Evolutionary conservation across 2,329 filamentous ascomycete genomes (phyloP), one percentile per base, ranked within the genome.

Genomic region (Alternaria ventricosa): DNA sequence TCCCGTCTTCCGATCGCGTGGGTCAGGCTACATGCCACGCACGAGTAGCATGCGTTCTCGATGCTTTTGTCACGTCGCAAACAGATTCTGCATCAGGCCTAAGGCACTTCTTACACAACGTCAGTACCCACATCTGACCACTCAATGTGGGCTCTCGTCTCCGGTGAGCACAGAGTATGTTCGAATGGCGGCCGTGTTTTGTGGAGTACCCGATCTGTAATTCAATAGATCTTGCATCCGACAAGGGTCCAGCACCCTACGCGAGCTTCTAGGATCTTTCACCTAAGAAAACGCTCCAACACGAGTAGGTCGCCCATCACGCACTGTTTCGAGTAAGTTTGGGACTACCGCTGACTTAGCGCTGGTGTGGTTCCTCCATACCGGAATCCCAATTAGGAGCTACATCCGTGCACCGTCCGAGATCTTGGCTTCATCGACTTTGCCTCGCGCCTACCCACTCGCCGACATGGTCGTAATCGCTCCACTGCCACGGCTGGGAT

Each of bases 171-270:
- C 12, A 45, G 27, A n/a, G 30, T 55, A 51, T 50, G 55, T 33
- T 55, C 36, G 30, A 50, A 8, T 55, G 45, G 46, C 44, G 27
- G 57, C 61, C 51, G 23, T 51, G 46, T 36, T 27, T 46, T 44
- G 51, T 53, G 61, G 61, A 60, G 57, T 55, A 43, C 27, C 50
- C 18, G 57, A 51, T 50, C 57, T 55, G 46, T 49, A 47, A 57
- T 64, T 55, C 64, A 61, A 63, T 66, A 66, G 47, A 66, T 66
- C 49, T 51, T 64, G 54, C 56, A 57, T 56, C 44, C 36, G 23
- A 41, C 56, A n/a, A 22, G 51, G 61, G 36, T 55, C 57, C 43
- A 45, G 15, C 44, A 33, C 60, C 54, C 44, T 50, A 66, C 44
- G 50, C 60, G 61, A 61, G 60, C 44, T 44, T 13, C 43, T 36